These are phyloP conservation scores for Cicer arietinum DNA, from an alignment of 306 rosid genomes.

Conservation along the genomic window DNA sequence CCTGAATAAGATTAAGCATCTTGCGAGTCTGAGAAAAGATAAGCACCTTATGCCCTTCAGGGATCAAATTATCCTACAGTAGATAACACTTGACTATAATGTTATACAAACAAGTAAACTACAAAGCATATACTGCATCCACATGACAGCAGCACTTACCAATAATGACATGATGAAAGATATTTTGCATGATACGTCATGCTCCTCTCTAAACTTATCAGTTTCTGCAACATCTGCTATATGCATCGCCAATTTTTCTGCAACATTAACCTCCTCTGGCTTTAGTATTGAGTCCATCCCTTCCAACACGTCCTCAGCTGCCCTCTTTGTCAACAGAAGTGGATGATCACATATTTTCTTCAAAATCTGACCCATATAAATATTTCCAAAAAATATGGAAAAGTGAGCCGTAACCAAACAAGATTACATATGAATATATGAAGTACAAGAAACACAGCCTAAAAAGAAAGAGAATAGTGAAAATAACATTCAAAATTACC, in stretches of 20 bases:
- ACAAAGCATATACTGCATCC: slow-evolving; percentile 19
- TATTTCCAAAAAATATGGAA: slow-evolving; percentile 18
- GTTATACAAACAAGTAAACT: slow-evolving; percentile 32
- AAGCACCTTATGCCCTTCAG: slow-evolving; percentile 82
- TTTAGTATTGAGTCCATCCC: slow-evolving; percentile 77
- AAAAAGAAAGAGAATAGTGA: slow-evolving; percentile 30
- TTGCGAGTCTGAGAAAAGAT: slow-evolving; percentile 95
- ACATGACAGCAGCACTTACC: slow-evolving; percentile 55
- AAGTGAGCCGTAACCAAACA: background rate
- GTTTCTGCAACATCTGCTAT: slow-evolving; percentile 77
- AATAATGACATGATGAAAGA: slow-evolving; percentile 77
- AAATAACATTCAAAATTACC: slow-evolving; percentile 51
- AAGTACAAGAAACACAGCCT: slow-evolving; percentile 8
- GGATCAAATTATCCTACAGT: slow-evolving; percentile 70
- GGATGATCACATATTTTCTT: slow-evolving; percentile 97
- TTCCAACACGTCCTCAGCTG: slow-evolving; percentile 91
- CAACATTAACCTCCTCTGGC: slow-evolving; percentile 72
- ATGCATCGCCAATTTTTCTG: slow-evolving; percentile 77
- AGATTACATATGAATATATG: background rate
- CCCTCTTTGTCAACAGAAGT: slow-evolving; percentile 85
- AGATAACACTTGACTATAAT: slow-evolving; percentile 24
- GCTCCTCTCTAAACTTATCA: slow-evolving; percentile 63
- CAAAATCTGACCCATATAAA: slow-evolving; percentile 64
- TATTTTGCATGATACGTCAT: slow-evolving; percentile 83
- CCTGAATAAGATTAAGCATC: slow-evolving; percentile 97